phyloP scores from a whole-genome alignment of 257 asterid species.

The Asclepias syriaca region DNA sequence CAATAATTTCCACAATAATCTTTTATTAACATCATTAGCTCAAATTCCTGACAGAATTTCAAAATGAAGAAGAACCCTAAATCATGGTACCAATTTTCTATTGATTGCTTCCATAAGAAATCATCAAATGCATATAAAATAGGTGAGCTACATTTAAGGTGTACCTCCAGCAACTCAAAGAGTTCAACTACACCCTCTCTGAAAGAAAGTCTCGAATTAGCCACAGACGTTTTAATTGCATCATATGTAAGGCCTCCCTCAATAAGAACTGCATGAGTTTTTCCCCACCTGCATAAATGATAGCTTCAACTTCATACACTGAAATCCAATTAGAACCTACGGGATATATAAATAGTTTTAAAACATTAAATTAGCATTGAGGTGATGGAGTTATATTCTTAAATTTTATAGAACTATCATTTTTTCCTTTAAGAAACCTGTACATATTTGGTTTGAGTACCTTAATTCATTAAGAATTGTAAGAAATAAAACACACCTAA shows the following conservation, averaged over 20 bases:
- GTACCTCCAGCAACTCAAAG: conserved; percentile 84
- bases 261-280: conserved; percentile 82
- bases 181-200: conserved; percentile 89
- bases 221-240: conserved; percentile 71
- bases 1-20: not conserved
- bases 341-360: not conserved
- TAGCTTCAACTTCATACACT: conserved; percentile 15
- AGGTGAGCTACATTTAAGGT: conserved; percentile 11
- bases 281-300: conserved; percentile 70
- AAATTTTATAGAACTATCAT: conserved; percentile 1
- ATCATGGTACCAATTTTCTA: not conserved
- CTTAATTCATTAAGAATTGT: not conserved
- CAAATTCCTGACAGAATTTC: not conserved
- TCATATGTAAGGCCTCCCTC: conserved; percentile 75
- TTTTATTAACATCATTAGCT: not conserved
- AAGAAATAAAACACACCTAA: conserved; percentile 8
- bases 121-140: conserved; percentile 15
- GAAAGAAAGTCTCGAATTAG: conserved; percentile 59
- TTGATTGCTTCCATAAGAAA: conserved; percentile 13
- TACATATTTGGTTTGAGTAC: not conserved
- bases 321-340: conserved; percentile 8
- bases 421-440: not conserved
- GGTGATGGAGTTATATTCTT: conserved; percentile 2
- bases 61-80: not conserved
- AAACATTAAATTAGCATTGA: not conserved